Conservation (phyloP, 2,329 filamentous ascomycete genomes). For the Tolypocladium ovalisporum region DNA sequence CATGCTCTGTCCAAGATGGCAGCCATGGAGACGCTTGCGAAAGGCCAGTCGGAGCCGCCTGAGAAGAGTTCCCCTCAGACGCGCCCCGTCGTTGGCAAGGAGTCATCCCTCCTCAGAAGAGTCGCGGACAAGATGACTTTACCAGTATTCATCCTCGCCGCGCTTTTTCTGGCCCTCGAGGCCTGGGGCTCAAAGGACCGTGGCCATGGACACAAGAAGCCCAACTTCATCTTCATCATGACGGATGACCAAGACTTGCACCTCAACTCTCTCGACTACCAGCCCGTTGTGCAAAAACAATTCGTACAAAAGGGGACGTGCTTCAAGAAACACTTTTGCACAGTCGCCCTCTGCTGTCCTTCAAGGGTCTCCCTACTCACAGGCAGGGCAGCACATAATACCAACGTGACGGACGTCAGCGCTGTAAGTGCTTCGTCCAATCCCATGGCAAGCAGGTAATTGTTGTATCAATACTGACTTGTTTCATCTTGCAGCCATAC, state of each 20-base stretch:
- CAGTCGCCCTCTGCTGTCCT: conserved; percentile 56
- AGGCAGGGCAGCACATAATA: conserved; percentile 57
- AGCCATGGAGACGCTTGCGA: neutral
- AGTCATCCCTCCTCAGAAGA: neutral
- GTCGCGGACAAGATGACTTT: neutral
- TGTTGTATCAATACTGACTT: neutral
- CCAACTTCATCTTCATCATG: conserved; percentile 55
- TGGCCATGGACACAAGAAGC: neutral
- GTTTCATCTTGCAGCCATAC: conserved; percentile 24
- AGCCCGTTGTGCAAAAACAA: conserved; percentile 45
- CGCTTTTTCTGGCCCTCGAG: neutral
- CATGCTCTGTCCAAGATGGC: neutral
- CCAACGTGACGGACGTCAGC: conserved; percentile 50
- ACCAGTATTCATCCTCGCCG: neutral
- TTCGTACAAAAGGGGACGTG: conserved; percentile 46
- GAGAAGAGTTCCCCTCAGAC: neutral
- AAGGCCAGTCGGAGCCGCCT: neutral
- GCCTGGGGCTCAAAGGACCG: neutral
- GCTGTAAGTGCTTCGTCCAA: conserved; percentile 32
- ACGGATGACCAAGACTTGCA: conserved; percentile 58
- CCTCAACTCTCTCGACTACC: conserved; percentile 50
- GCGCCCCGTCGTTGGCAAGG: neutral
- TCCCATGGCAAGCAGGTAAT: neutral
- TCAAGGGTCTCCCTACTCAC: conserved; percentile 56
- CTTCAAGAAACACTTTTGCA: conserved; percentile 55